Evolutionary conservation across 129 eudicot genomes (phyloP).

Genomic region (Solidago caesia): DNA sequence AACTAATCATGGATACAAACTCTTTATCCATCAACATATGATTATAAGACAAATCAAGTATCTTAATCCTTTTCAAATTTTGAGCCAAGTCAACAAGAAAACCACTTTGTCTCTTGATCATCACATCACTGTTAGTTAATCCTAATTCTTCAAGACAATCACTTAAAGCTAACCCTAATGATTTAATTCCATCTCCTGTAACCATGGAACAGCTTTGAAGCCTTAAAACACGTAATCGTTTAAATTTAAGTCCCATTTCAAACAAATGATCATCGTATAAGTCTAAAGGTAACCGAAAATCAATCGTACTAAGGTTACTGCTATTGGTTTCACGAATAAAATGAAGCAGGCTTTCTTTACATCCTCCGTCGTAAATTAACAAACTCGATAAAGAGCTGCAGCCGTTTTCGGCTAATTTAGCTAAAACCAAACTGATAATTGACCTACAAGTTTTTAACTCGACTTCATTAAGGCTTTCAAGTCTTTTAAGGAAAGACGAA

Average conservation of each 20-base stretch:
- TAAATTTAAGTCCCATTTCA: slow-evolving; percentile 45
- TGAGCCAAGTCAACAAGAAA: slow-evolving; percentile 64
- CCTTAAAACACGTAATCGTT: slow-evolving; percentile 38
- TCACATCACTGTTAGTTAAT: slow-evolving; percentile 61
- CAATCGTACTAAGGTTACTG: slow-evolving; percentile 39
- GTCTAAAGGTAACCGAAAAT: slow-evolving; percentile 73
- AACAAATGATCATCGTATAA: slow-evolving; percentile 54
- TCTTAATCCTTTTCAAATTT: slow-evolving; percentile 40
- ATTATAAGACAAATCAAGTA: slow-evolving; percentile 63
- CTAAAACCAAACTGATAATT: slow-evolving; percentile 39
- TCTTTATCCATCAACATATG: slow-evolving; percentile 58
- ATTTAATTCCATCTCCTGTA: slow-evolving; percentile 54
- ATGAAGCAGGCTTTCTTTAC: slow-evolving; percentile 52
- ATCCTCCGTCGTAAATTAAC: slow-evolving; percentile 65
- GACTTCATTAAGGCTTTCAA: slow-evolving; percentile 39
- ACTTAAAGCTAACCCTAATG: slow-evolving; percentile 44
- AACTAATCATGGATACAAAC: slow-evolving; percentile 57
- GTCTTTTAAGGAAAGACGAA: slow-evolving; percentile 26
- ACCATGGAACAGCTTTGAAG: slow-evolving; percentile 63
- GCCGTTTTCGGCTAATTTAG: slow-evolving; percentile 39
- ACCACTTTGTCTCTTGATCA: slow-evolving; percentile 49
- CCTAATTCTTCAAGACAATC: slow-evolving; percentile 55
- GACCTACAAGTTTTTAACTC: slow-evolving; percentile 59
- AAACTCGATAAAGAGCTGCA: slow-evolving; percentile 39
- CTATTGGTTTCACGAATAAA: slow-evolving; percentile 47